Percentiles rank a stretch among this genome's conserved stretches.
Conservation (phyloP, 768 basidiomycete genomes). For the Rhodotorula sphaerocarpa region DNA sequence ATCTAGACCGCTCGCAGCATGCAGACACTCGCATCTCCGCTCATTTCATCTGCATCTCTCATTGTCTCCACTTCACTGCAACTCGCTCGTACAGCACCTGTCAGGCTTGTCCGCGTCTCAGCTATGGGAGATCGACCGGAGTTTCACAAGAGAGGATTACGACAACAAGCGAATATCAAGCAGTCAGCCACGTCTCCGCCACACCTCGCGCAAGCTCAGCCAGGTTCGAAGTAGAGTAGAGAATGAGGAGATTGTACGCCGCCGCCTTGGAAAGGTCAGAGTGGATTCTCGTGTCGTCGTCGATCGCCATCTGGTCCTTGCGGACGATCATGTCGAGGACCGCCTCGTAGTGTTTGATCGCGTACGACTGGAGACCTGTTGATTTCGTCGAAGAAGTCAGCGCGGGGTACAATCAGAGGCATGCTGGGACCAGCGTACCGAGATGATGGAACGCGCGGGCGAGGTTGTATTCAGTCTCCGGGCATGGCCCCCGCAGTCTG, state of each 20-base stretch:
- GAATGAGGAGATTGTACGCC: conserved; percentile 30
- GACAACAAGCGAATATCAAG: conserved; percentile 6
- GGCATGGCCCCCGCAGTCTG: conserved; percentile 51
- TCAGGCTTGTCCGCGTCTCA: no score
- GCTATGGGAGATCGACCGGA: no score
- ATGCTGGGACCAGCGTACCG: conserved; percentile 49
- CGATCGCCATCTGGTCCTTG: conserved; percentile 8
- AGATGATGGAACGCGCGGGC: conserved; percentile 85
- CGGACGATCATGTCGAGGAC: conserved; percentile 1
- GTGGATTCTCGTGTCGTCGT: neutral
- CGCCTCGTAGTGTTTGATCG: conserved; percentile 70
- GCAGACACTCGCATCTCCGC: no score
- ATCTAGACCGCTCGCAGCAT: no score
- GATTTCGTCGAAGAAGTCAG: neutral
- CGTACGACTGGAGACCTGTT: conserved; percentile 69
- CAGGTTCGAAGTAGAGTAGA: conserved; percentile 12
- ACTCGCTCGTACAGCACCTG: no score
- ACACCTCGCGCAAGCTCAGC: conserved; percentile 16
- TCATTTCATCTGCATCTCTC: no score
- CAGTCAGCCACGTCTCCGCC: conserved; percentile 28
- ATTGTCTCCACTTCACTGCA: no score
- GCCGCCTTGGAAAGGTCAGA: conserved; percentile 7
- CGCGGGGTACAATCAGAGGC: neutral
- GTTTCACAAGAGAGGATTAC: neutral
- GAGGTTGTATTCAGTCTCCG: conserved; percentile 89